Percentiles rank a stretch among this genome's conserved stretches.
phyloP scores from a whole-genome alignment of 2,329 filamentous ascomycete species.

The Neofusicoccum umdonicola region DNA sequence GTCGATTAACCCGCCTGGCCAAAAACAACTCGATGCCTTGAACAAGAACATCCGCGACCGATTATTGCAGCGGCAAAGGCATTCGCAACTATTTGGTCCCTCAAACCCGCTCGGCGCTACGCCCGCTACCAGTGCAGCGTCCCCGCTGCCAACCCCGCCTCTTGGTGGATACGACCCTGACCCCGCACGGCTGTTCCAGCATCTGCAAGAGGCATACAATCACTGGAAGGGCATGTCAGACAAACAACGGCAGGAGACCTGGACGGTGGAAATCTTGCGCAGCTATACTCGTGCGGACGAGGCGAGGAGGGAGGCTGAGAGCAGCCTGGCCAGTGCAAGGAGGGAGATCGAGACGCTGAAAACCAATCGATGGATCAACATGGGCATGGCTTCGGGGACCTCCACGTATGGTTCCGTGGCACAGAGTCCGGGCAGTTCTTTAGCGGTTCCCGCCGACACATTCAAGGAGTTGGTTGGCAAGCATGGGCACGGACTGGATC shows the following conservation, averaged over 20 bases:
- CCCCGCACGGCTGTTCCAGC: conserved; percentile 68
- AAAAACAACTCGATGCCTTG: conserved; percentile 72
- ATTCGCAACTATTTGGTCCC: conserved; percentile 21
- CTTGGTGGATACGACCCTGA: conserved; percentile 51
- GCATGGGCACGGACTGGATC: conserved; percentile 29
- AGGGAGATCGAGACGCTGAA: conserved; percentile 44
- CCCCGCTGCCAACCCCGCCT: conserved; percentile 37
- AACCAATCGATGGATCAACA: conserved; percentile 27
- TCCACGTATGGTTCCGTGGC: conserved; percentile 21
- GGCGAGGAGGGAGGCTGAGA: conserved; percentile 34
- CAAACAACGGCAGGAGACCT: conserved; percentile 42
- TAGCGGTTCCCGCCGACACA: conserved; percentile 36
- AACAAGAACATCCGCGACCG: conserved; percentile 64
- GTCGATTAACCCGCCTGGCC: conserved; percentile 72
- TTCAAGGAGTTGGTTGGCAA: conserved; percentile 39
- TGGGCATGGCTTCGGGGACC: conserved; percentile 19
- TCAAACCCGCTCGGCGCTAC: conserved; percentile 30
- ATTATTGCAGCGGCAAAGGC: conserved; percentile 47
- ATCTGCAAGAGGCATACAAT: conserved; percentile 72
- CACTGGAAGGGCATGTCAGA: conserved; percentile 70
- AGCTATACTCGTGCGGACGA: conserved; percentile 44
- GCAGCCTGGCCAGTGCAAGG: conserved; percentile 39
- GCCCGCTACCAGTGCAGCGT: conserved; percentile 38
- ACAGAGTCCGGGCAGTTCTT: conserved; percentile 30
- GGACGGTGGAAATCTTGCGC: conserved; percentile 48